Conservation (phyloP, 2,329 filamentous ascomycete species). For the Paramyrothecium roridum region DNA sequence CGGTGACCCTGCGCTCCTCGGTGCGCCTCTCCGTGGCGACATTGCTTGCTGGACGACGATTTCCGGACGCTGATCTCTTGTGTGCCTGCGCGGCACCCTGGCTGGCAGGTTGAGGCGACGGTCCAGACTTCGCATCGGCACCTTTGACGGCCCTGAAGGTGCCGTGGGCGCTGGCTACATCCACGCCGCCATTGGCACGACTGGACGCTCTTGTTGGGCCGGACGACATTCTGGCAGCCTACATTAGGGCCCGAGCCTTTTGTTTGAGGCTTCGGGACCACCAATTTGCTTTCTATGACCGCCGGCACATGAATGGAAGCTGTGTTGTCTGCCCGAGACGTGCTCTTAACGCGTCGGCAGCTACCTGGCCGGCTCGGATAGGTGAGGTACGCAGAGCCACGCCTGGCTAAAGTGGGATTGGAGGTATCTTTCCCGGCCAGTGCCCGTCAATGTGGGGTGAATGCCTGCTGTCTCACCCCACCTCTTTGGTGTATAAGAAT, state of each 20-base stretch:
- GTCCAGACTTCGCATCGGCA: slow-evolving; percentile 32
- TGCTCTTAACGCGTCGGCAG: neutral
- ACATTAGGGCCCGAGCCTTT: slow-evolving; percentile 23
- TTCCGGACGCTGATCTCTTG: slow-evolving; percentile 56
- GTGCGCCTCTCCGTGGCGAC: slow-evolving; percentile 36
- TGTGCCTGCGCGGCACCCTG: slow-evolving; percentile 42
- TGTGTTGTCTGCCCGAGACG: neutral
- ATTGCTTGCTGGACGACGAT: slow-evolving; percentile 48
- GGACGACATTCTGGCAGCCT: slow-evolving; percentile 37
- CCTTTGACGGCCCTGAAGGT: slow-evolving; percentile 29
- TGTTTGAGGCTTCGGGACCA: neutral
- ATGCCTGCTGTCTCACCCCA: neutral
- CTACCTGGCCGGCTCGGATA: neutral
- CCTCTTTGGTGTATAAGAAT: neutral
- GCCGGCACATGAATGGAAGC: neutral
- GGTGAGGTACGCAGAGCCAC: neutral
- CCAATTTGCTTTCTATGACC: too few species aligned
- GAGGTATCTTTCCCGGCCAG: neutral
- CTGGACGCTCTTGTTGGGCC: slow-evolving; percentile 38
- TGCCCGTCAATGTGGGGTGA: neutral
- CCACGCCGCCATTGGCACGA: slow-evolving; percentile 40
- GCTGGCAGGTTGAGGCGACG: slow-evolving; percentile 28
- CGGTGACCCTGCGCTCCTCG: slow-evolving; percentile 53
- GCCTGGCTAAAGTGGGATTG: neutral
- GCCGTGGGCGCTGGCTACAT: slow-evolving; percentile 15